These are phyloP conservation scores for Polyplosphaeria fusca DNA, from an alignment of 495 filamentous ascomycete species.

Conservation along the genomic window DNA sequence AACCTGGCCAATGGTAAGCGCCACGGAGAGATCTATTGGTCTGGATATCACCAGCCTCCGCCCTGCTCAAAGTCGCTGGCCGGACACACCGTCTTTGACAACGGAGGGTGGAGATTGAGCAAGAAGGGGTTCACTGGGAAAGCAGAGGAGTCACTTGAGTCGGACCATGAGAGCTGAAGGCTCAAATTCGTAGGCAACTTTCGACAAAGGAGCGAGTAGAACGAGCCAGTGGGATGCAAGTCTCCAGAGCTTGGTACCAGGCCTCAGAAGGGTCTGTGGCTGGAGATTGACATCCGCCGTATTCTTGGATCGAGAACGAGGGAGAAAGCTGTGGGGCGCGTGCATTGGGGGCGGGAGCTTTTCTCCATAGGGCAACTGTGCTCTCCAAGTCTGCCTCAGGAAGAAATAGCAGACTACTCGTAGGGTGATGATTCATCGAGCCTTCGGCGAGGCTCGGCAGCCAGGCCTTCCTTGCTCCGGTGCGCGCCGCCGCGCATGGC, in stretches of 20 bases:
- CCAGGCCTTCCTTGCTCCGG: no score
- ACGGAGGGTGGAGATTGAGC: not conserved
- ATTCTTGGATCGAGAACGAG: constrained; percentile 15
- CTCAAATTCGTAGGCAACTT: no score
- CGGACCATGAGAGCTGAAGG: not conserved
- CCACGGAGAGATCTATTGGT: not conserved
- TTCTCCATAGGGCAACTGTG: constrained; percentile 15
- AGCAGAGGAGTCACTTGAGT: not conserved
- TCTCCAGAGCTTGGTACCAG: constrained; percentile 4
- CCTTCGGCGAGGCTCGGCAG: not conserved
- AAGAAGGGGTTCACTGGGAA: not conserved
- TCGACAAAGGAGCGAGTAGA: no score
- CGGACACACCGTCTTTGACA: constrained; percentile 3
- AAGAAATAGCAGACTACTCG: not conserved
- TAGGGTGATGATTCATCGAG: constrained; percentile 4
- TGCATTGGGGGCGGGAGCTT: not conserved
- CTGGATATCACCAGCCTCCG: not conserved
- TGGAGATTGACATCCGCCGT: not conserved
- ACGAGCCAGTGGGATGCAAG: not conserved
- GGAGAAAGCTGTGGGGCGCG: constrained; percentile 15
- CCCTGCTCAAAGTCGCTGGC: not conserved
- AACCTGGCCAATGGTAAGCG: constrained; percentile 4
- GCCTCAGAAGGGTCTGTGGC: constrained; percentile 2
- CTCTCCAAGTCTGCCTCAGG: constrained; percentile 3
- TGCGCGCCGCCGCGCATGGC: no score